Base-by-base conservation (phyloP, 169 alveolate genomes). In the Plasmodium malariae region DNA sequence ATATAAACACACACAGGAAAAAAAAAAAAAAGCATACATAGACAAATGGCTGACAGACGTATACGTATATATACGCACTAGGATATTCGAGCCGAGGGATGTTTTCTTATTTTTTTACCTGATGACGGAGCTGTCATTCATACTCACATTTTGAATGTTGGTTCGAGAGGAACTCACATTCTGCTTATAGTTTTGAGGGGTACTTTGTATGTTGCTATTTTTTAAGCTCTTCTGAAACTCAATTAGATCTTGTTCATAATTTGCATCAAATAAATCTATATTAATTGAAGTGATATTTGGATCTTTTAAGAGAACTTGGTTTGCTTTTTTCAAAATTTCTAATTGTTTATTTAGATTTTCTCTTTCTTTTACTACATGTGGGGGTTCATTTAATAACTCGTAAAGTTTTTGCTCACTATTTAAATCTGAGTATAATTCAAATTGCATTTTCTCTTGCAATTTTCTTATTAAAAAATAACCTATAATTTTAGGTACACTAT, bases 401-500 rank as follows among this genome's bases (percentile, higher is more conserved):
- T 90, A 94, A 51, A 88, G 91, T 76, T 89, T 88, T 34, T 65
- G 89, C 60, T 94, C 95, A 57, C 93, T 93, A 12, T 88, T 94
- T 49, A 94, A 86, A 30, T 86, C 92, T 3, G 96, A 89, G 62
- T 94, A 94, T 2, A 94, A 67, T 48, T 89, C 92, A 65, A 89
- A 92, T 48, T 92, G 96, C 95, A 94, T 88, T 80, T 89, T 92
- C 65, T 74, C 85, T 59, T 86, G 96, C 0, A 92, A 86, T 72
- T 92, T 93, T 51, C 97, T 89, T 17, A 95, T 96, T 49, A 95
- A 91, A 80, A 98, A 98, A 92, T 96, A 97, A 9, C 99, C 99
- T 65, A 98, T 97, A 19, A 96, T 93, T 94, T 98, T 98, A 0
- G 99, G 99, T 14, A 98, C 98, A 17, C 98, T 92, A 93, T 98